These are phyloP conservation scores for Fistulinella prunicolor DNA, from an alignment of 768 basidiomycete species.

Conservation along the genomic window DNA sequence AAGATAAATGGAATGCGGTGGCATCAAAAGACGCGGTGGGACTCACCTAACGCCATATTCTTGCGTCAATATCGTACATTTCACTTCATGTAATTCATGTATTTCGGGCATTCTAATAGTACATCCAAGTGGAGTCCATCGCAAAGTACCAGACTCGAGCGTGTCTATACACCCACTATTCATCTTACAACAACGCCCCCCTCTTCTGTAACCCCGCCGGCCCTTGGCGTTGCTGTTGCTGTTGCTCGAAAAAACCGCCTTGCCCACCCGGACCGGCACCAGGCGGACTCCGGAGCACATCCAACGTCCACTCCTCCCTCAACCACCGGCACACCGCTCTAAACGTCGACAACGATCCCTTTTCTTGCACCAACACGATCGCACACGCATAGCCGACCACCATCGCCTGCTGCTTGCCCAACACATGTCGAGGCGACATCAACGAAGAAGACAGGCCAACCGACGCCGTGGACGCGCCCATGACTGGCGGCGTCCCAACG, in stretches of 20 bases:
- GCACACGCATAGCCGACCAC: constrained; percentile 49
- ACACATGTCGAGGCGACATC: constrained; percentile 28
- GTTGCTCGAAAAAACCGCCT: constrained; percentile 42
- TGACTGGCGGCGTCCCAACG: not conserved
- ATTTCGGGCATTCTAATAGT: not conserved
- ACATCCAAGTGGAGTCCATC: not conserved
- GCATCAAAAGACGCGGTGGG: too few species aligned
- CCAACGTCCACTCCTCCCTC: constrained; percentile 63
- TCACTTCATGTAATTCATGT: too few species aligned
- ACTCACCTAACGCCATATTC: too few species aligned
- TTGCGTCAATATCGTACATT: too few species aligned
- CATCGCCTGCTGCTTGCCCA: constrained; percentile 23
- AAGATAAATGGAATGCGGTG: too few species aligned
- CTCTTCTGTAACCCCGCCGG: constrained; percentile 17
- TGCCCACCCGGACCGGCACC: constrained; percentile 25
- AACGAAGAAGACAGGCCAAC: constrained; percentile 17
- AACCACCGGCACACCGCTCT: constrained; percentile 70
- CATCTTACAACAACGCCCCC: constrained; percentile 26
- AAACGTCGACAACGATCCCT: constrained; percentile 87
- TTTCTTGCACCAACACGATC: constrained; percentile 82
- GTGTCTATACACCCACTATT: not conserved
- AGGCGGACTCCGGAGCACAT: constrained; percentile 30
- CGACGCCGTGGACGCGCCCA: constrained; percentile 22
- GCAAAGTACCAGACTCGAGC: constrained; percentile 9
- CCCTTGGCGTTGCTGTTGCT: constrained; percentile 22